Evolutionary conservation across 176 grass and related monocot genomes (phyloP), one percentile per base, ranked within the genome.

Genomic region (Aegilops bicornis): DNA sequence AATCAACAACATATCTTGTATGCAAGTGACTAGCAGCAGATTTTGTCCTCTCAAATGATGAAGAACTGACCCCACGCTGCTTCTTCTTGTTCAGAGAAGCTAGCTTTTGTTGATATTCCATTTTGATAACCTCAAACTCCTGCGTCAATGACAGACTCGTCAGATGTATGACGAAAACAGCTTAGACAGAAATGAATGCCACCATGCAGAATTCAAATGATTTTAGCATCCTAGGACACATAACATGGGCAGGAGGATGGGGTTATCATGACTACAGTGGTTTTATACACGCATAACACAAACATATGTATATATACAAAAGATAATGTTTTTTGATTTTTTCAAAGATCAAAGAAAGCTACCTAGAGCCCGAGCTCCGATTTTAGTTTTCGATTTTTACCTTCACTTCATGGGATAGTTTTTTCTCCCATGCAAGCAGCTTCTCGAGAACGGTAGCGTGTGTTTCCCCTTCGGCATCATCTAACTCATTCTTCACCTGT

Each of bases 381-480:
- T 9, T 9, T 59, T 8, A 59, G 7, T 8, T 22, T 59, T 59
- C 1, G 20, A 71, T 37, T 25, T 76, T 81, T 89, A 96, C 97
- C 94, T 92, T 96, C 42, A 96, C 92, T 92, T 99, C 97, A 81
- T 99, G 90, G 63, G 83, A 96, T 29, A 99, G 67, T 73, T 99
- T 99, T 91, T 91, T 94, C 88, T 96, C 97, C 97, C 94, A 95
- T 79, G 97, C 90, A 87, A 91, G 91, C 77, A 99, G 87, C 89
- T 99, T 99, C 82, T 99, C 97, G 2, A 96, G 84, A 87, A 94
- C 70, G 23, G 92, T 91, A 27, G 90, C 92, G 64, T 91, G 97
- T 65, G 97, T 99, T 80, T 99, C 97, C 30, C 52, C 88, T 89
- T 99, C 85, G 43, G 94, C 83, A 5, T 91, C 90, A 27, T 92